Evolutionary conservation across 139 green algal genomes (phyloP), one percentile per base, ranked within the genome.

Genomic region (Edaphochlamys debaryana): DNA sequence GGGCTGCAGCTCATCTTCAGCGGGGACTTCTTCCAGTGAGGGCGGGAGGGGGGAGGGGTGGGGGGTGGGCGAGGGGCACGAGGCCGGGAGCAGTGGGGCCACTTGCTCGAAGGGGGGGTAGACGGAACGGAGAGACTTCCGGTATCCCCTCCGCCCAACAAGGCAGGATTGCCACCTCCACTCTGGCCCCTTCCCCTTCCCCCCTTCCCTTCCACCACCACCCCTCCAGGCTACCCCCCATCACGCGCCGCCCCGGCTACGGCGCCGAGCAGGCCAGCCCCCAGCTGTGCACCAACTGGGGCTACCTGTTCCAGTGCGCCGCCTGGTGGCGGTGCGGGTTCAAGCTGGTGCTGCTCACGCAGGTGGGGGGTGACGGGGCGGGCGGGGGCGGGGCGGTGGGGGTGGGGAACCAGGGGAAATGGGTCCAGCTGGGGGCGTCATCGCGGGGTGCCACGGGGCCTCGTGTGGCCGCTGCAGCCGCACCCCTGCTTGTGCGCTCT

Each of bases 1-100:
- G 93, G 93, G 1, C 82, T 96, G 66, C 92, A 95, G 87, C 83
- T 96, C 22, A 80, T 96, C 0, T 82, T 95, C 37, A 91, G 74
- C 32, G 93, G 93, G 11, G 93, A 96, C 85, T 96, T 90, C 78
- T 93, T 92, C 69, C 93, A 96, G 90, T 88, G 60, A 29, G 52
- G 58, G 73, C 56, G 38, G 42, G 23, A 8, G 64, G 9, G 17
- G 6, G 29, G 42, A 42, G 29, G 69, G 42, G 3, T 15, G 30
- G 5, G n/a, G 2, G 42, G 13, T 15, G 42, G 9, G 19, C 3
- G 67, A 37, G 17, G 40, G 40, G 38, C 4, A 50, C 3, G 37
- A 62, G 36, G 48, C 2, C 54, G 32, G 37, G 3, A 36, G 38
- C 7, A 54, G 38, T 41, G 8, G 27, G 7, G 45, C 23, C 50